Percentiles rank a stretch among this genome's conserved stretches.
phyloP scores from a whole-genome alignment of 169 alveolate species.

The Pseudocohnilembus persalinus region DNA sequence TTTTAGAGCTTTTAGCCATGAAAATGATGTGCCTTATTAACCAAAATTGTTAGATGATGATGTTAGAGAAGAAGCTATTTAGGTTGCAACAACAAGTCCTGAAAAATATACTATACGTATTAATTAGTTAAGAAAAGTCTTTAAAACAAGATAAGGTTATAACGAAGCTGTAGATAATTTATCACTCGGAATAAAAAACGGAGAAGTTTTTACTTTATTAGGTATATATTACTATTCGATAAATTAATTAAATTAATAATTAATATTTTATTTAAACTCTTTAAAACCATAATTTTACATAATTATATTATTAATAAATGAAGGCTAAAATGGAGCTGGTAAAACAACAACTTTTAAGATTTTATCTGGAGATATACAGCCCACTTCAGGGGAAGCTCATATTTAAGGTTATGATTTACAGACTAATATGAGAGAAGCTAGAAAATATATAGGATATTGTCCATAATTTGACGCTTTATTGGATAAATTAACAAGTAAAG shows the following conservation, averaged over 20 bases:
- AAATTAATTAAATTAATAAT: too few species aligned
- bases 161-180: slow-evolving; percentile 45
- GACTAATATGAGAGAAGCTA: slow-evolving; percentile 58
- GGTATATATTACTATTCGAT: slow-evolving; percentile 68
- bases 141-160: background rate
- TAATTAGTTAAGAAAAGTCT: slow-evolving; percentile 42
- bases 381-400: slow-evolving; percentile 71
- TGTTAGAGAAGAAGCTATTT: slow-evolving; percentile 6
- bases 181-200: slow-evolving; percentile 42
- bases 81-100: background rate
- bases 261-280: too few species aligned
- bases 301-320: too few species aligned
- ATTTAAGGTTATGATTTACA: slow-evolving; percentile 76
- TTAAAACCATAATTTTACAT: too few species aligned
- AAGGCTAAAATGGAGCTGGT: slow-evolving; percentile 94
- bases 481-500: slow-evolving; percentile 72
- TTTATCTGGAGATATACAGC: slow-evolving; percentile 79
- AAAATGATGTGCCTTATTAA: background rate
- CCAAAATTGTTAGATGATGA: background rate
- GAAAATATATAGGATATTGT: slow-evolving; percentile 79
- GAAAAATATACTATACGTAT: slow-evolving; percentile 28
- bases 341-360: slow-evolving; percentile 88
- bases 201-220: slow-evolving; percentile 58
- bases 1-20: background rate
- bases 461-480: slow-evolving; percentile 83